Evolutionary conservation across 176 grass and related monocot species (phyloP), one percentile per base, ranked within the genome.

Genomic region (Neostapfia colusana): DNA sequence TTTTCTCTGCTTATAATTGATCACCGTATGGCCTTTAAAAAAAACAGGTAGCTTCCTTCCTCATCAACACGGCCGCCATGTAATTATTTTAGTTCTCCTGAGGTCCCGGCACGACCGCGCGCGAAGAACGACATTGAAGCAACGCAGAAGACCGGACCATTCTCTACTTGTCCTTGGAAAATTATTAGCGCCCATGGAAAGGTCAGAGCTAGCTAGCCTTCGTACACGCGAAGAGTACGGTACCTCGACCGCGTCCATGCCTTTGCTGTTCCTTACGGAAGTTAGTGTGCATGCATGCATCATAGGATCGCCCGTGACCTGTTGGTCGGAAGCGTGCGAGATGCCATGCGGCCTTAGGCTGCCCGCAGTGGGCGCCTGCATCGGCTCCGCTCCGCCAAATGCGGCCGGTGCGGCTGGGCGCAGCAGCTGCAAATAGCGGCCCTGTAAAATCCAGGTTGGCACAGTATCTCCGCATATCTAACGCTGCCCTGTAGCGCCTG

Each of bases 341-440:
- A 84, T 68, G 62, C 76, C 76, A 80, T 74, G 70, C 69, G 50
- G 76, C 59, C 16, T 54, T 23, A 69, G 28, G n/a, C n/a, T n/a
- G n/a, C n/a, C n/a, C n/a, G n/a, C n/a, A n/a, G n/a, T n/a, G n/a
- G n/a, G n/a, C n/a, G n/a, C n/a, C n/a, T n/a, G n/a, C n/a, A n/a
- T n/a, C n/a, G n/a, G n/a, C n/a, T n/a, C n/a, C n/a, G n/a, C n/a
- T n/a, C n/a, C n/a, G n/a, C n/a, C n/a, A n/a, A n/a, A n/a, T n/a
- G n/a, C n/a, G n/a, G n/a, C n/a, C n/a, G n/a, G n/a, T n/a, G n/a
- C n/a, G n/a, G n/a, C n/a, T n/a, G n/a, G n/a, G n/a, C n/a, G n/a
- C n/a, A n/a, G n/a, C n/a, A n/a, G n/a, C n/a, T n/a, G n/a, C n/a
- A n/a, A n/a, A n/a, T n/a, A n/a, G n/a, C n/a, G n/a, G n/a, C n/a